These are phyloP conservation scores for Diaporthe humulicola DNA, from an alignment of 2,329 filamentous ascomycete species.

Conservation along the genomic window DNA sequence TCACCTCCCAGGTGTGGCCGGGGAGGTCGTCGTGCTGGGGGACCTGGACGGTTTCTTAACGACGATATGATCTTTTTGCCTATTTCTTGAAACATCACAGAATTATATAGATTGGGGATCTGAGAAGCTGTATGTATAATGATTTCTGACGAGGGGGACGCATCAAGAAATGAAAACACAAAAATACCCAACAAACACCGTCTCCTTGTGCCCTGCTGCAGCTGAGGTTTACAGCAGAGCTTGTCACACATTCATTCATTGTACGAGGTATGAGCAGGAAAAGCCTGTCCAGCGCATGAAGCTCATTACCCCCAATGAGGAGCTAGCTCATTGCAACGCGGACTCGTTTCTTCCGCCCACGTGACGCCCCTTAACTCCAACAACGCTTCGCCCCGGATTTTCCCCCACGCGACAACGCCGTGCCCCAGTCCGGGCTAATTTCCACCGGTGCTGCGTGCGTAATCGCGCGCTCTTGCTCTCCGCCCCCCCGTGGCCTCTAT, in stretches of 20 bases:
- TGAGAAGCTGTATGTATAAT: constrained; percentile 16
- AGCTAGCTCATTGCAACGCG: constrained; percentile 19
- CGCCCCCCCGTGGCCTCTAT: too few relatives aligned
- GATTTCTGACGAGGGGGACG: not conserved
- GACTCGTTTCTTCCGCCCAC: constrained; percentile 23
- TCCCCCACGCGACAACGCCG: not conserved
- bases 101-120: constrained; percentile 30
- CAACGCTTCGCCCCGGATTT: not conserved
- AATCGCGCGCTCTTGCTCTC: not conserved
- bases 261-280: too few relatives aligned
- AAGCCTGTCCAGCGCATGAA: not conserved
- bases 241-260: too few relatives aligned
- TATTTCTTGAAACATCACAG: constrained; percentile 1
- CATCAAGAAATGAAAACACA: constrained; percentile 13
- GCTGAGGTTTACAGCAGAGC: not conserved
- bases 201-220: not conserved
- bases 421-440: constrained; percentile 15
- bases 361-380: constrained; percentile 1
- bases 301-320: not conserved
- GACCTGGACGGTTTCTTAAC: constrained; percentile 27
- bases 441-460: constrained; percentile 14
- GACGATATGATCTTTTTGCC: constrained; percentile 34
- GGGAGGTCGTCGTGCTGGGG: not conserved
- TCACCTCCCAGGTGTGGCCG: not conserved
- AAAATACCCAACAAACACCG: constrained; percentile 11